Percentiles rank a stretch among this genome's conserved stretches.
Evolutionary conservation across 495 filamentous ascomycete species (phyloP).

Genomic region (Trichoderma asperelloides): DNA sequence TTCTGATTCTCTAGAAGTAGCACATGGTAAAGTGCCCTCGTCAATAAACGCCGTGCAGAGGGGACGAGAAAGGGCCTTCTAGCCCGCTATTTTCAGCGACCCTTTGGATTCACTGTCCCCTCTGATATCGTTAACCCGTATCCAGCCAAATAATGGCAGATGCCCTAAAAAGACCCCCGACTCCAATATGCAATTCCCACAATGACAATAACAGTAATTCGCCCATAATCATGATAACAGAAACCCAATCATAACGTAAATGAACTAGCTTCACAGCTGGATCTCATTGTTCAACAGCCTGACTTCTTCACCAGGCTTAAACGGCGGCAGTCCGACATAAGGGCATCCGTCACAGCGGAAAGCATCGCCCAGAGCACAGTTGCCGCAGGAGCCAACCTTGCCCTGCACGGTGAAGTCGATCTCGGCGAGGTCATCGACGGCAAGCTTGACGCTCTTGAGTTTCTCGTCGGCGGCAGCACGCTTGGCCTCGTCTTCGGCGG

Average conservation of each 20-base stretch:
- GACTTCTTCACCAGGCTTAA: slow-evolving; percentile 95
- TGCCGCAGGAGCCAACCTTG: slow-evolving; percentile 88
- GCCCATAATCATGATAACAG: not conserved
- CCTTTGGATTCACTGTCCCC: not conserved
- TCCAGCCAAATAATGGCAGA: not conserved
- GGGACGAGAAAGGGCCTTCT: not conserved
- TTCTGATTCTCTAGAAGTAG: not conserved
- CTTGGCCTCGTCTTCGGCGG: slow-evolving; percentile 69
- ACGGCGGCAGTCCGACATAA: slow-evolving; percentile 87
- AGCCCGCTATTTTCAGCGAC: not conserved
- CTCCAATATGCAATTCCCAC: not conserved
- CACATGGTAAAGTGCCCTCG: not conserved
- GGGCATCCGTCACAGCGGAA: slow-evolving; percentile 73
- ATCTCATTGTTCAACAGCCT: slow-evolving; percentile 74
- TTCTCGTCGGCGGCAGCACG: slow-evolving; percentile 46
- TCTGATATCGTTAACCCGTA: not conserved
- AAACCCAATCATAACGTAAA: not conserved
- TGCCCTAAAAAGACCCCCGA: not conserved
- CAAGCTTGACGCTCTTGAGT: slow-evolving; percentile 59
- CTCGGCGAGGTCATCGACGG: slow-evolving; percentile 69
- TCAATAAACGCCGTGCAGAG: not conserved
- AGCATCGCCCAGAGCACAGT: slow-evolving; percentile 85
- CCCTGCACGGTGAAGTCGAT: slow-evolving; percentile 94
- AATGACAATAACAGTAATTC: not conserved
- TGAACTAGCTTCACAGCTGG: slow-evolving; percentile 55